Percentiles rank a stretch among this genome's conserved stretches.
These are phyloP conservation scores for Stellera chamaejasme DNA, from an alignment of 345 rosid species.

Conservation along the genomic window DNA sequence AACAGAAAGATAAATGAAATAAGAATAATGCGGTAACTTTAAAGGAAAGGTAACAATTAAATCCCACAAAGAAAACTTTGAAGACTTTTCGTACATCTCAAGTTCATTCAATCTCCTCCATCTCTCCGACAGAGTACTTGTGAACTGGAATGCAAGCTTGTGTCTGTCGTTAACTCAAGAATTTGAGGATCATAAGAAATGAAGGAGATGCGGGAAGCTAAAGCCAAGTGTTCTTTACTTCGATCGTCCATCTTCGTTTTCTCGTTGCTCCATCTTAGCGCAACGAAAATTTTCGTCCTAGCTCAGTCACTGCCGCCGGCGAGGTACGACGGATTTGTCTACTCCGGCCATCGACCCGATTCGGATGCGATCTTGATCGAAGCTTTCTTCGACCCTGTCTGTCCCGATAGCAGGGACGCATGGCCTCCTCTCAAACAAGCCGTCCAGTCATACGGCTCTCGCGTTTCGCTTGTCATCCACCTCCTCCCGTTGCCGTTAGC, in stretches of 20 bases:
- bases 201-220: too few species aligned
- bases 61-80: too few species aligned
- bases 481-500: conserved; percentile 91
- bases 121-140: too few species aligned
- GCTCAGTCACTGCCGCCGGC: conserved; percentile 74
- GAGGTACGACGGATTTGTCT: conserved; percentile 69
- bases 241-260: conserved; percentile 15
- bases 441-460: conserved; percentile 52
- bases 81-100: too few species aligned
- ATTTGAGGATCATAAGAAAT: too few species aligned
- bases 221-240: background rate
- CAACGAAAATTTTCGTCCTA: conserved; percentile 6
- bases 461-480: conserved; percentile 48
- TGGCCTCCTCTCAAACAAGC: conserved; percentile 80
- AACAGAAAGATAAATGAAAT: too few species aligned
- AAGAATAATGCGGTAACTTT: too few species aligned
- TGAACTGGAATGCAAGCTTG: too few species aligned
- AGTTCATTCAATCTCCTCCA: too few species aligned
- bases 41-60: too few species aligned
- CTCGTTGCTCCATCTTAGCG: conserved; percentile 2
- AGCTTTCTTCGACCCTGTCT: conserved; percentile 86
- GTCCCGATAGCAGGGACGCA: conserved; percentile 77
- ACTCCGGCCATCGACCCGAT: conserved; percentile 20
- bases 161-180: too few species aligned
- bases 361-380: conserved; percentile 53